Evolutionary conservation across 495 filamentous ascomycete species (phyloP).

Genomic region (Daldinia grandis): DNA sequence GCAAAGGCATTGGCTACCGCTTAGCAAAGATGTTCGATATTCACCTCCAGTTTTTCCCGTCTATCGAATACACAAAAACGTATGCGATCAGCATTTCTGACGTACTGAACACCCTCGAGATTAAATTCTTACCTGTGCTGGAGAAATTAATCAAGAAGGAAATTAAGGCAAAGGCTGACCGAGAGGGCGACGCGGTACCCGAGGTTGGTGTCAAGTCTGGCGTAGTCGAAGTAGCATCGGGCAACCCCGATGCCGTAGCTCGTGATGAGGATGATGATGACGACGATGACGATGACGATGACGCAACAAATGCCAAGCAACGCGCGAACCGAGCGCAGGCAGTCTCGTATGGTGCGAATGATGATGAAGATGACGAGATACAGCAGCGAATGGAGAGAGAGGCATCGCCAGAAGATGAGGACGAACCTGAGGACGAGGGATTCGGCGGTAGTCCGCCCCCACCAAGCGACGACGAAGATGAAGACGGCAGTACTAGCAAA

Average conservation of each 20-base stretch:
- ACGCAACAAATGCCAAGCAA: conserved; percentile 83
- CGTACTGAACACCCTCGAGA: conserved; percentile 80
- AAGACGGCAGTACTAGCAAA: conserved; percentile 43
- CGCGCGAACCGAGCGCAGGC: conserved; percentile 77
- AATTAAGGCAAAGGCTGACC: conserved; percentile 76
- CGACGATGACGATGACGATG: conserved; percentile 81
- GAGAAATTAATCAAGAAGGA: conserved; percentile 74
- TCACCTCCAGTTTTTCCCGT: conserved; percentile 81
- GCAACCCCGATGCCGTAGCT: conserved; percentile 51
- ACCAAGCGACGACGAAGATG: conserved; percentile 57
- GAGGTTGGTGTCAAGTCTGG: conserved; percentile 83
- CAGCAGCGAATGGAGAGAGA: conserved; percentile 64
- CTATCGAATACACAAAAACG: conserved; percentile 79
- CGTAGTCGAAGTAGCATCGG: conserved; percentile 65
- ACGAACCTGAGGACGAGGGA: conserved; percentile 65
- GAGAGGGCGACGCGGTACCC: conserved; percentile 74
- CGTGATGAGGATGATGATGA: conserved; percentile 74
- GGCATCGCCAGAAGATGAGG: conserved; percentile 61
- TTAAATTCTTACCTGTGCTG: conserved; percentile 76
- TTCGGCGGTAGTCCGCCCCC: conserved; percentile 61
- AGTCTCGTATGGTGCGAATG: conserved; percentile 87
- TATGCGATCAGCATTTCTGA: conserved; percentile 84
- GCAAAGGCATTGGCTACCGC: conserved; percentile 67
- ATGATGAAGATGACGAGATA: conserved; percentile 87
- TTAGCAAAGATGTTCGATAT: conserved; percentile 87